phyloP scores from a whole-genome alignment of 1,284 basidiomycete species.

The Fereydounia khargensis region DNA sequence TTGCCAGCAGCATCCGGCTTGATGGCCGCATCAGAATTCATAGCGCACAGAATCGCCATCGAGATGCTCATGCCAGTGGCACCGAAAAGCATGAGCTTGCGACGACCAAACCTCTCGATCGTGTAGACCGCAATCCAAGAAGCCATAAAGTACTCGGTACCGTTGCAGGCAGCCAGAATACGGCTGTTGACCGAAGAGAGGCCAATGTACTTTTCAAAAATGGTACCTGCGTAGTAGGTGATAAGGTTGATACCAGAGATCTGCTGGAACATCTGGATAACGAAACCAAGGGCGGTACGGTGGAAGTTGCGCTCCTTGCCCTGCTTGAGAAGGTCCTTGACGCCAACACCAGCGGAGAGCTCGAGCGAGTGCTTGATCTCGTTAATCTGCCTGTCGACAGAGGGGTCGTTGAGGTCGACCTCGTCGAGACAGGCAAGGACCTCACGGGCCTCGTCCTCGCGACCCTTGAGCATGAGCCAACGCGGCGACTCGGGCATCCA shows the following conservation, averaged over 20 bases:
- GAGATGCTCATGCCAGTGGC: slow-evolving; percentile 68
- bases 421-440: slow-evolving; percentile 68
- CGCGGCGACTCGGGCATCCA: slow-evolving; percentile 71
- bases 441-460: slow-evolving; percentile 64
- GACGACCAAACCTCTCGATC: slow-evolving; percentile 64
- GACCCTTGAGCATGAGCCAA: slow-evolving; percentile 67
- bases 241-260: slow-evolving; percentile 67
- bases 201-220: slow-evolving; percentile 48
- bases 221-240: slow-evolving; percentile 62
- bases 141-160: slow-evolving; percentile 69
- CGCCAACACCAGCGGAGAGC: slow-evolving; percentile 50
- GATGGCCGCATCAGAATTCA: too few relatives aligned
- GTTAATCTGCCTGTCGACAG: slow-evolving; percentile 58
- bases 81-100: slow-evolving; percentile 70
- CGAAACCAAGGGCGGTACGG: slow-evolving; percentile 45
- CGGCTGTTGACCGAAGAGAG: slow-evolving; percentile 66
- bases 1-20: too few relatives aligned
- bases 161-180: slow-evolving; percentile 69
- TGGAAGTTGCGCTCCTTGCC: slow-evolving; percentile 55
- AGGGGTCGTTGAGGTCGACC: slow-evolving; percentile 63
- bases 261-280: slow-evolving; percentile 56
- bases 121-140: slow-evolving; percentile 65
- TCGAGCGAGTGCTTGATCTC: slow-evolving; percentile 39
- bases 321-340: slow-evolving; percentile 65
- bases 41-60: slow-evolving; percentile 63